Percentiles rank a stretch among this genome's conserved stretches.
These are phyloP conservation scores for Peniophora sp. DNA, from an alignment of 1,284 basidiomycete genomes.

Conservation along the genomic window DNA sequence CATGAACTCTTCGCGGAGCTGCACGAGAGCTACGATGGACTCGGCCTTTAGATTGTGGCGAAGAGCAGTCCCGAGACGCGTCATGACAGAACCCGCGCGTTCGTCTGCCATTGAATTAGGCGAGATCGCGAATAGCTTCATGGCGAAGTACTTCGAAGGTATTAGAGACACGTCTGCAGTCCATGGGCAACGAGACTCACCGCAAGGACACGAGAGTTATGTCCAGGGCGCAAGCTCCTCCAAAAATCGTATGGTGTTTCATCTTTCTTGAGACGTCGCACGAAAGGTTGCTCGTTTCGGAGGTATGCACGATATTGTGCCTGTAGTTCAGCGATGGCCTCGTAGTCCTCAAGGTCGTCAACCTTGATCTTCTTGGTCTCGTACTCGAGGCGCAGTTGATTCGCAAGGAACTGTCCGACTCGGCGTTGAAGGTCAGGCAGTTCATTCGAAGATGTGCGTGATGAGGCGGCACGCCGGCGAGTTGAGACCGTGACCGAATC, in stretches of 20 bases:
- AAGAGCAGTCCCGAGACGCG: slow-evolving; percentile 23
- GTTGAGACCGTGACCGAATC: neutral
- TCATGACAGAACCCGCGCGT: slow-evolving; percentile 28
- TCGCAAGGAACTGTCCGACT: neutral
- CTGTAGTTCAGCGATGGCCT: slow-evolving; percentile 1
- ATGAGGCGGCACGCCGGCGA: neutral
- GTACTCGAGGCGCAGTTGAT: neutral
- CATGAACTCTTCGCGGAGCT: slow-evolving; percentile 9
- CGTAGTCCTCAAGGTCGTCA: neutral
- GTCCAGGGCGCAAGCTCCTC: neutral
- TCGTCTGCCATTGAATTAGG: slow-evolving; percentile 33
- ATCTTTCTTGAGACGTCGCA: neutral
- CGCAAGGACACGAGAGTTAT: slow-evolving; percentile 4
- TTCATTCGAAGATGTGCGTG: neutral
- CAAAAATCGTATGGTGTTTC: slow-evolving; percentile 3
- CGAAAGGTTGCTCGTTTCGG: slow-evolving; percentile 3
- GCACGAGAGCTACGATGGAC: slow-evolving; percentile 23
- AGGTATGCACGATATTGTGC: slow-evolving; percentile 2
- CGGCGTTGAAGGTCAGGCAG: neutral
- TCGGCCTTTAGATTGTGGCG: slow-evolving; percentile 17
- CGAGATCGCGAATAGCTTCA: slow-evolving; percentile 23
- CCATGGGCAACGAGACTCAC: neutral
- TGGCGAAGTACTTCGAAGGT: slow-evolving; percentile 17
- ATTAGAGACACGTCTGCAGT: neutral
- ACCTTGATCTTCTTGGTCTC: neutral